Evolutionary conservation across 129 eudicot genomes (phyloP).

Genomic region (Escallonia rubra): DNA sequence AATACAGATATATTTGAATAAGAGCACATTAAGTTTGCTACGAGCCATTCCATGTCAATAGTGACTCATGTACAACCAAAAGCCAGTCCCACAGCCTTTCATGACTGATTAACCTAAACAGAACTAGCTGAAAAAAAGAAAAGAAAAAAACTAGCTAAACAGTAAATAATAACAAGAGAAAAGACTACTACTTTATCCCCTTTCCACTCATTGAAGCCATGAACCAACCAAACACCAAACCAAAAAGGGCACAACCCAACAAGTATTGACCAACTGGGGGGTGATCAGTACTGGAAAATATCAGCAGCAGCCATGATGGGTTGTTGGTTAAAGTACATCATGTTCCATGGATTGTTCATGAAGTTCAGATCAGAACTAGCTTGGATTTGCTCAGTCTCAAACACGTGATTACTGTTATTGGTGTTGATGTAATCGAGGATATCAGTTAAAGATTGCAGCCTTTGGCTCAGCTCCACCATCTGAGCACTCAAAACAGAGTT

Average conservation of each 20-base stretch:
- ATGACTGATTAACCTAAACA: too few relatives aligned
- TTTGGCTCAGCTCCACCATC: slow-evolving; percentile 52
- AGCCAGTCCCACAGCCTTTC: too few relatives aligned
- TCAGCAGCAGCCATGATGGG: slow-evolving; percentile 65
- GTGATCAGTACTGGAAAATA: slow-evolving; percentile 32
- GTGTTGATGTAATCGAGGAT: slow-evolving; percentile 38
- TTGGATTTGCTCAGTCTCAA: slow-evolving; percentile 22
- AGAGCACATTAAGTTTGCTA: too few relatives aligned
- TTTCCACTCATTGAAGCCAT: too few relatives aligned
- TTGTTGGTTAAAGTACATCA: slow-evolving; percentile 43
- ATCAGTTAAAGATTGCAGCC: slow-evolving; percentile 52
- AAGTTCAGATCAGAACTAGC: slow-evolving; percentile 5
- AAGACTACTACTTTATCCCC: too few relatives aligned
- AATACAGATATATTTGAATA: too few relatives aligned
- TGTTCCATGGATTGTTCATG: slow-evolving; percentile 38
- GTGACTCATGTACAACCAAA: too few relatives aligned
- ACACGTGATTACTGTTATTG: slow-evolving; percentile 8
- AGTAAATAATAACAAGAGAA: too few relatives aligned
- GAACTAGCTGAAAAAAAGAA: too few relatives aligned
- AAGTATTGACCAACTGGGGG: slow-evolving; percentile 6
- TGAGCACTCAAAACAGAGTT: slow-evolving; percentile 65
- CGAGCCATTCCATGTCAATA: too few relatives aligned
- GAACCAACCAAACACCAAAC: background rate
- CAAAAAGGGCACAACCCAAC: slow-evolving; percentile 4
- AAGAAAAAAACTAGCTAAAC: too few relatives aligned